A percentile compares a stretch with the other conserved stretches of the same genome.
Evolutionary conservation across 345 rosid species (phyloP).

Genomic region (Citrus sp.): DNA sequence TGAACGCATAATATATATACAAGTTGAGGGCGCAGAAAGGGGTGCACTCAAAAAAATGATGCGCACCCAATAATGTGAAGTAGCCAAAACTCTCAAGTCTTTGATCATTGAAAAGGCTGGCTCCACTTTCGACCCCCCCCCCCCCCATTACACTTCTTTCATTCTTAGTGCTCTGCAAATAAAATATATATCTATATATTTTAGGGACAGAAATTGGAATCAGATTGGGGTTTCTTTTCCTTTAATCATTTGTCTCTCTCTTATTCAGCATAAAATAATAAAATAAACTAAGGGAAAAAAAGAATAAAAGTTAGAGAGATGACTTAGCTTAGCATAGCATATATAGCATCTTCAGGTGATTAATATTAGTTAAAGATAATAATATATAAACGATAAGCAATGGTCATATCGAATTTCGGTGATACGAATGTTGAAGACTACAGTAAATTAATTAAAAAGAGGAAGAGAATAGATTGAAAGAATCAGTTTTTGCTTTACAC

Average conservation of each 20-base stretch:
- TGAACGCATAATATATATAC: slow-evolving; percentile 18
- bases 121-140: slow-evolving; percentile 14
- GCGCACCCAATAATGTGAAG: slow-evolving; percentile 28
- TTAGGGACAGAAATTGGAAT: slow-evolving; percentile 41
- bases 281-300: neutral
- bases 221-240: slow-evolving; percentile 31
- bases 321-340: slow-evolving; percentile 17
- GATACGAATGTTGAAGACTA: slow-evolving; percentile 51
- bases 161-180: slow-evolving; percentile 33
- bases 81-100: slow-evolving; percentile 12
- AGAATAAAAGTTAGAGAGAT: slow-evolving; percentile 1
- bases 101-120: slow-evolving; percentile 1
- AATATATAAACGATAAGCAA: neutral
- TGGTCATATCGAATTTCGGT: slow-evolving; percentile 41
- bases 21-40: slow-evolving; percentile 32
- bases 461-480: slow-evolving; percentile 25
- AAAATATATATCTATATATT: slow-evolving; percentile 7
- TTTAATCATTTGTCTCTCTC: slow-evolving; percentile 41
- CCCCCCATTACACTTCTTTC: slow-evolving; percentile 1
- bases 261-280: neutral
- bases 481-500: slow-evolving; percentile 29
- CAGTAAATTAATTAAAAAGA: slow-evolving; percentile 12
- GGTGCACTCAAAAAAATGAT: slow-evolving; percentile 23
- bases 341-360: slow-evolving; percentile 9
- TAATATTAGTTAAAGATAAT: slow-evolving; percentile 3